A percentile compares a stretch with the other conserved stretches of the same genome.
phyloP scores from a whole-genome alignment of 768 basidiomycete genomes.

The Mycena belliarum region DNA sequence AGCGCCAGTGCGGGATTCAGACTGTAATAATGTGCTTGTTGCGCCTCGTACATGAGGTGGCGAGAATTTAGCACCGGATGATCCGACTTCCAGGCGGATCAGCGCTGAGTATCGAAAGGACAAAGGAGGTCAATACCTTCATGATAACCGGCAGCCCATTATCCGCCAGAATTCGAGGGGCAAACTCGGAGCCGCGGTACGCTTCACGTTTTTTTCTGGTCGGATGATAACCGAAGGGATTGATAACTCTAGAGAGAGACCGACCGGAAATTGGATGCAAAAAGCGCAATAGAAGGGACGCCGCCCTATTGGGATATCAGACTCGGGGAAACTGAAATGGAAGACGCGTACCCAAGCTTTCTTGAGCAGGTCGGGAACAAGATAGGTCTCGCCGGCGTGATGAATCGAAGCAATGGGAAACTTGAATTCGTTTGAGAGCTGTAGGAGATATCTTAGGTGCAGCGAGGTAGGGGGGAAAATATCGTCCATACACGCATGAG shows the following conservation, averaged over 20 bases:
- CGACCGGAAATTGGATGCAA: slow-evolving; percentile 62
- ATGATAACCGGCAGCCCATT: slow-evolving; percentile 67
- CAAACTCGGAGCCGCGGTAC: slow-evolving; percentile 74
- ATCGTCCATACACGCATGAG: slow-evolving; percentile 54
- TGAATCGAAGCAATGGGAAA: slow-evolving; percentile 77
- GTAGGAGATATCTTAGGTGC: background rate
- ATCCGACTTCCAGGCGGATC: no score
- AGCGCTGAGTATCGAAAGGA: no score
- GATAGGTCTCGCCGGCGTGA: slow-evolving; percentile 79
- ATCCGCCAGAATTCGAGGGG: slow-evolving; percentile 68
- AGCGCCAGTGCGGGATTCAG: slow-evolving; percentile 59
- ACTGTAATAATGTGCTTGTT: slow-evolving; percentile 68
- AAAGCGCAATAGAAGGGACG: slow-evolving; percentile 70
- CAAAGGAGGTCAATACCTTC: slow-evolving; percentile 47
- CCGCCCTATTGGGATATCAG: slow-evolving; percentile 33
- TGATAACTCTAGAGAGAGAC: background rate
- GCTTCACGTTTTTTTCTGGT: slow-evolving; percentile 48
- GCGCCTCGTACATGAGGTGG: slow-evolving; percentile 70
- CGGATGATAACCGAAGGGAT: no score
- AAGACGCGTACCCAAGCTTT: slow-evolving; percentile 53
- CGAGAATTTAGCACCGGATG: slow-evolving; percentile 28
- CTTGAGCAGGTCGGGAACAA: slow-evolving; percentile 75
- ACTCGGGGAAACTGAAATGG: background rate
- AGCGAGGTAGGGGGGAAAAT: no score
- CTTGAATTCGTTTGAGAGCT: slow-evolving; percentile 82